A percentile compares a stretch with the other conserved stretches of the same genome.
Evolutionary conservation across 2,329 filamentous ascomycete species (phyloP).

Genomic region (Fonsecaea monophora): DNA sequence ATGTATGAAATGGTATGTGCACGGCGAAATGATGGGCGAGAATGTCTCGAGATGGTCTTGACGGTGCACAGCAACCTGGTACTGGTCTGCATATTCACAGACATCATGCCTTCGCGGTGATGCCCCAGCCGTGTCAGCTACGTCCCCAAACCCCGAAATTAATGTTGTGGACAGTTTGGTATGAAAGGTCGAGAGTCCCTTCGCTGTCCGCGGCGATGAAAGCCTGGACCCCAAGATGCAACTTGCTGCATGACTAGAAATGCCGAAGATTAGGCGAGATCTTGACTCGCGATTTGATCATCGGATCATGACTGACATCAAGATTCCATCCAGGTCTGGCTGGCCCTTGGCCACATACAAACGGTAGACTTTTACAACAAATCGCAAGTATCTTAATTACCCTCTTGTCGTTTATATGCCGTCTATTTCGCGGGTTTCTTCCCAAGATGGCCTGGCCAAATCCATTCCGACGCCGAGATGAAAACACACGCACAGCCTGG

Average conservation of each 20-base stretch:
- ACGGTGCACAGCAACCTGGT: conserved; percentile 6
- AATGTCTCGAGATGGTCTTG: conserved; percentile 1
- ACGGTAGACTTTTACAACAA: background rate
- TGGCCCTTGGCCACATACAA: background rate
- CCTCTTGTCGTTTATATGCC: background rate
- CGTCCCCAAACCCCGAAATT: background rate
- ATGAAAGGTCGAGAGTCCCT: conserved; percentile 2
- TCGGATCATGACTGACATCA: conserved; percentile 21
- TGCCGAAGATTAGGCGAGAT: conserved; percentile 1
- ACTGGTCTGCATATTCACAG: conserved; percentile 10
- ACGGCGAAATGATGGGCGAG: conserved; percentile 1
- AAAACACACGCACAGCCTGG: conserved; percentile 56
- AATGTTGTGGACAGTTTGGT: background rate
- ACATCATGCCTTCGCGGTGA: background rate
- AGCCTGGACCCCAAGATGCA: background rate
- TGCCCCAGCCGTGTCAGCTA: background rate
- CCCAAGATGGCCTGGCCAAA: conserved; percentile 42
- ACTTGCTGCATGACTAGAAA: conserved; percentile 5
- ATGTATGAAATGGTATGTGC: conserved; percentile 2
- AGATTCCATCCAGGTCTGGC: background rate
- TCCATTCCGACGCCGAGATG: conserved; percentile 41
- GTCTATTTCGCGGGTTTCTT: background rate
- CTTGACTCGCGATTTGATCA: background rate
- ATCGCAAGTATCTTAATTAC: background rate
- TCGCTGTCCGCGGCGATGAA: background rate